phyloP scores from a whole-genome alignment of 495 filamentous ascomycete species.

The Neurospora intermedia region DNA sequence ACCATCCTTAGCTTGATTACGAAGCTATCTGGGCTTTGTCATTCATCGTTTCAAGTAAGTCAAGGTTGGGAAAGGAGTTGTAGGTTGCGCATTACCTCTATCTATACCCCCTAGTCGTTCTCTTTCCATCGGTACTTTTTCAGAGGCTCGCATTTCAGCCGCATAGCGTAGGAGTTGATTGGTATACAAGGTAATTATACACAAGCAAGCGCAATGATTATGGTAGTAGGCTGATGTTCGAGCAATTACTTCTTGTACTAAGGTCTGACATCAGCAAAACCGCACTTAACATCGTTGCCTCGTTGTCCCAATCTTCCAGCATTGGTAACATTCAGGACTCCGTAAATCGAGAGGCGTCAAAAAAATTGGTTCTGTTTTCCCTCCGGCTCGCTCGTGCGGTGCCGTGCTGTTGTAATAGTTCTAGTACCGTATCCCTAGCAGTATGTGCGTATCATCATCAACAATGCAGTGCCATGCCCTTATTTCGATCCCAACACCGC shows the following conservation, averaged over 20 bases:
- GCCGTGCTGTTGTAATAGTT: neutral
- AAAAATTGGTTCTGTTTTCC: neutral
- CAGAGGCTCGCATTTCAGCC: neutral
- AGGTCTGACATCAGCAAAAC: neutral
- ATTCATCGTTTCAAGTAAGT: neutral
- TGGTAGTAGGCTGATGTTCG: neutral
- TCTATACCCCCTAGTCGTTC: neutral
- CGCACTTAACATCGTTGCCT: neutral
- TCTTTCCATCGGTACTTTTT: neutral
- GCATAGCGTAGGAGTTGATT: neutral
- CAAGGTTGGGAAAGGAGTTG: neutral
- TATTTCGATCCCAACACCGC: slow-evolving; percentile 39
- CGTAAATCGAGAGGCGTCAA: neutral
- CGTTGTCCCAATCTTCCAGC: neutral
- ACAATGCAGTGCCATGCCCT: neutral
- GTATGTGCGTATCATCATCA: neutral
- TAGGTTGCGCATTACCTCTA: neutral
- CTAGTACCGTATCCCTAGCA: neutral
- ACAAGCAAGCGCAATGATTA: neutral
- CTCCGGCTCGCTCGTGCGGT: neutral
- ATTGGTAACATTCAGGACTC: neutral
- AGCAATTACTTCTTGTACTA: neutral
- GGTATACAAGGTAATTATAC: neutral
- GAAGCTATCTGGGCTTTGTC: neutral
- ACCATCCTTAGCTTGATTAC: neutral